phyloP scores from a whole-genome alignment of 176 grass and related monocot species.

The Musa beccarii region DNA sequence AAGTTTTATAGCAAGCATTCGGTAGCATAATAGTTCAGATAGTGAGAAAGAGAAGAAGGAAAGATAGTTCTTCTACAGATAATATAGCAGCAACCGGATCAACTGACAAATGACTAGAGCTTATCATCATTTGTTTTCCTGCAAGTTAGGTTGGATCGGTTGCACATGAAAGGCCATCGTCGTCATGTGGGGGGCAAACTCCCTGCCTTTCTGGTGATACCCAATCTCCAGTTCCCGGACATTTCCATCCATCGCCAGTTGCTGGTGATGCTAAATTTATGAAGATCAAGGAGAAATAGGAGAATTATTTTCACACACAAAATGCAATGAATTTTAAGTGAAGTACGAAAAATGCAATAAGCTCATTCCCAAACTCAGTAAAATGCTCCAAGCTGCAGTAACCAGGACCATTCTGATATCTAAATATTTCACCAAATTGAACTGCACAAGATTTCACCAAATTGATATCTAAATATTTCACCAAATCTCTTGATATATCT shows the following conservation, averaged over 20 bases:
- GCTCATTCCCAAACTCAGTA: too few relatives aligned
- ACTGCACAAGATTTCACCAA: too few relatives aligned
- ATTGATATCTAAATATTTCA: too few relatives aligned
- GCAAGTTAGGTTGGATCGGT: conserved; percentile 73
- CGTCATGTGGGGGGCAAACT: conserved; percentile 67
- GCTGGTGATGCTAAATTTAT: conserved; percentile 53
- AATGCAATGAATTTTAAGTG: too few relatives aligned
- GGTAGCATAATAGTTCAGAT: too few relatives aligned
- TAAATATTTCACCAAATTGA: too few relatives aligned
- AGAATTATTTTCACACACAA: neutral
- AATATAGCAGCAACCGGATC: neutral
- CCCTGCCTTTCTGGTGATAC: conserved; percentile 55
- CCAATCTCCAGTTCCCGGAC: conserved; percentile 75
- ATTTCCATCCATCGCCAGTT: conserved; percentile 46
- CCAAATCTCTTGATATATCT: too few relatives aligned
- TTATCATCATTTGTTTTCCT: conserved; percentile 48
- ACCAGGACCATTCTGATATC: too few relatives aligned
- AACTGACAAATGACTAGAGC: neutral
- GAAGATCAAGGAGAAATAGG: neutral
- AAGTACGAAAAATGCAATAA: too few relatives aligned
- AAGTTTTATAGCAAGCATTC: too few relatives aligned
- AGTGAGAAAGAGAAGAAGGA: too few relatives aligned
- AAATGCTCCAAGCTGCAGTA: too few relatives aligned
- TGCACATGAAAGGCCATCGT: conserved; percentile 78
- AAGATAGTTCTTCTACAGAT: neutral